Evolutionary conservation across 78 protist genomes (phyloP).

Genomic region (Isochrysis galbana): DNA sequence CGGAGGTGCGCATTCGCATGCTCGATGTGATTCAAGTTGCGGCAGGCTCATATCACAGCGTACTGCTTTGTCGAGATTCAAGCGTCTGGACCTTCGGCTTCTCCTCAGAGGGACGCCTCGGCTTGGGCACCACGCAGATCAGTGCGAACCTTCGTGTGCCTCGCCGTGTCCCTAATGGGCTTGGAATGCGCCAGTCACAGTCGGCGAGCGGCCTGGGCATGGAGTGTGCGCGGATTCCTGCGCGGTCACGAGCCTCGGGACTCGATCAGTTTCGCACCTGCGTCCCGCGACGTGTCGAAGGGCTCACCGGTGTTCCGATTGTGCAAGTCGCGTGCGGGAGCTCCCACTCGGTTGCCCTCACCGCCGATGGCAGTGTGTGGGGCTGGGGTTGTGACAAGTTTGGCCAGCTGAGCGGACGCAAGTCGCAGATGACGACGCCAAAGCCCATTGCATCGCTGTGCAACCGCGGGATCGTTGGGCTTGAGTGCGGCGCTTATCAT

Average conservation of each 20-base stretch:
- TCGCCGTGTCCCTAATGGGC: no score
- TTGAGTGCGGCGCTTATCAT: background rate
- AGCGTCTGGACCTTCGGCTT: background rate
- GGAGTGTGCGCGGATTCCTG: no score
- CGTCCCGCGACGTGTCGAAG: background rate
- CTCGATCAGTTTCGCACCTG: background rate
- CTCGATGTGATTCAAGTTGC: background rate
- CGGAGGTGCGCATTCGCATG: background rate
- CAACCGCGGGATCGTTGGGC: background rate
- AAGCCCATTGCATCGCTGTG: background rate
- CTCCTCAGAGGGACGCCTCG: background rate
- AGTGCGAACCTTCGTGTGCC: background rate
- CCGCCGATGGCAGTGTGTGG: background rate
- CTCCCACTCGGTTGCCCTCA: background rate
- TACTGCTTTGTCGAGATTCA: background rate
- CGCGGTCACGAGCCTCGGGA: no score
- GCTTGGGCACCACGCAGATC: background rate
- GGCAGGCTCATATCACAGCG: background rate
- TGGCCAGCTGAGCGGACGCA: background rate
- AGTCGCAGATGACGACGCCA: background rate
- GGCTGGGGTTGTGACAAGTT: background rate
- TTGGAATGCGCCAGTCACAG: no score
- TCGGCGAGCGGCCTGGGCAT: no score
- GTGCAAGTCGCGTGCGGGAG: background rate
- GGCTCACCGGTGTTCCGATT: background rate